Conservation (phyloP, 306 rosid genomes). For the Glycyrrhiza uralensis region DNA sequence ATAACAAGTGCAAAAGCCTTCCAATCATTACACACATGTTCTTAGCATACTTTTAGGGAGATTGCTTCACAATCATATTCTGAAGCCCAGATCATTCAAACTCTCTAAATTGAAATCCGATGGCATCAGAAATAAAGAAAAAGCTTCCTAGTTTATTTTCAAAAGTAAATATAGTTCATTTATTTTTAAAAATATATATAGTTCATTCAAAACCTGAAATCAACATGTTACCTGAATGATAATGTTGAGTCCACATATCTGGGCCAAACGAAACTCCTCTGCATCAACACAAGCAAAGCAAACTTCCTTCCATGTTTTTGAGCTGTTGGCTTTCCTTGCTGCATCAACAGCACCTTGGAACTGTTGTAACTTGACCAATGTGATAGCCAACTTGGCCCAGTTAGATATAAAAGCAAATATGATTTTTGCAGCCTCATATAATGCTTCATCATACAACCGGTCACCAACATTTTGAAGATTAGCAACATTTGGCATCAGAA, state of each 20-base stretch:
- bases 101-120: not conserved
- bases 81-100: constrained; percentile 8
- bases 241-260: constrained; percentile 97
- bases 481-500: constrained; percentile 97
- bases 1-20: constrained; percentile 16
- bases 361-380: constrained; percentile 86
- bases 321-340: constrained; percentile 97
- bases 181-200: not conserved
- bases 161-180: not conserved
- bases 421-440: constrained; percentile 97
- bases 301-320: constrained; percentile 99
- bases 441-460: constrained; percentile 87
- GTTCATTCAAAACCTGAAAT: constrained; percentile 8
- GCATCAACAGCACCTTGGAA: constrained; percentile 99
- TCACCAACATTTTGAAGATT: constrained; percentile 96
- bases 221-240: constrained; percentile 74
- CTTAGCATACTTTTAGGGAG: not conserved
- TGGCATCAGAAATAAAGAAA: constrained; percentile 4
- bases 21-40: not conserved
- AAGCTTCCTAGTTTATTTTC: not conserved
- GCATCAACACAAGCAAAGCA: constrained; percentile 99
- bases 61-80: not conserved
- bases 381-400: constrained; percentile 97
- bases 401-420: constrained; percentile 94
- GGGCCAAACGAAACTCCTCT: constrained; percentile 98